Evolutionary conservation across 768 basidiomycete genomes (phyloP), one percentile per base, ranked within the genome.

Genomic region (Leccinum arenicola): DNA sequence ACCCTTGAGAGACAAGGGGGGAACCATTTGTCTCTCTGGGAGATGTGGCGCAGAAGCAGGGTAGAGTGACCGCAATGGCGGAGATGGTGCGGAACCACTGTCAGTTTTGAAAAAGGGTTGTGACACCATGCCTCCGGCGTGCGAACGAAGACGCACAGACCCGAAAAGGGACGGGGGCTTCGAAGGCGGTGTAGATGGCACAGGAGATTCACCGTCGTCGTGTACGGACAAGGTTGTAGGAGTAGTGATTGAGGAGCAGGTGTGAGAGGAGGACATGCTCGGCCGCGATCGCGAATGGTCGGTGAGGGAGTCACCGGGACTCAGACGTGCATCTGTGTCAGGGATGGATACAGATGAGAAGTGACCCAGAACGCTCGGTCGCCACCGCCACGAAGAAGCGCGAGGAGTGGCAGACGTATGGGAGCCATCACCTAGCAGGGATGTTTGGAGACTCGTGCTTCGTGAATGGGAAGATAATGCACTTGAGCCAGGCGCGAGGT

Each of bases 291-390:
- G 81, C 10, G 84, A 80, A 38, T 74, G 77, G 38, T 79, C 75
- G 52, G 71, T 75, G 9, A 64, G 60, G 15, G 73, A 71, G 50
- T 79, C 82, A 17, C 79, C 77, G 31, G 78, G 75, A 48, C 74
- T 70, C 52, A 77, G 67, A 53, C 73, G 81, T 52, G 74, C 62
- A 66, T 78, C 80, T 48, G 75, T 63, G 65, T 78, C 80, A 47
- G 81, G 75, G 31, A 74, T 68, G 53, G 83, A 78, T 54, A 78
- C 65, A 56, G 82, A 78, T 29, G 80, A 75, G 66, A 89, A 89
- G 63, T 88, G 83, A 6, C 83, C 84, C 23, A 88, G 71, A 23
- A 89, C 81, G 61, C 80, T 84, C 11, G 88, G 85, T n/a, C 85
- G 79, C 82, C 83, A 86, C 71, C 75, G 81, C 52, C 82, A 76